phyloP scores from a whole-genome alignment of 108 stramenopile species.

The Aureococcus anophagefferens region DNA sequence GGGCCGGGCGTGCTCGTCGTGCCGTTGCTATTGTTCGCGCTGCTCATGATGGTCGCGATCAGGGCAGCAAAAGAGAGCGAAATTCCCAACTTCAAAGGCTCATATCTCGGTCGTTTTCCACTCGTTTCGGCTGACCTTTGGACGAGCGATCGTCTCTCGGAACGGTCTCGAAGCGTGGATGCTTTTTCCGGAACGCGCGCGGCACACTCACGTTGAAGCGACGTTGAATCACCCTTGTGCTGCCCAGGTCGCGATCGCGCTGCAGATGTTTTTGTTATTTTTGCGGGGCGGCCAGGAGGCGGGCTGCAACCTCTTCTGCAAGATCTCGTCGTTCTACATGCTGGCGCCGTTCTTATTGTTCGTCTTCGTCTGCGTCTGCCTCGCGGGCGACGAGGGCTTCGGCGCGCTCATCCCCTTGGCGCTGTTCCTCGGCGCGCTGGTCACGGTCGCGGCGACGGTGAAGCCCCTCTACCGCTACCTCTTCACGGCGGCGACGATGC shows the following conservation, averaged over 20 bases:
- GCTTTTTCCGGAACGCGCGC: too few relatives aligned
- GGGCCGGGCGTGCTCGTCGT: background rate
- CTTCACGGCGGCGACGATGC: background rate
- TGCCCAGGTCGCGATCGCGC: background rate
- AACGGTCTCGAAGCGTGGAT: too few relatives aligned
- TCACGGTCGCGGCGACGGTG: background rate
- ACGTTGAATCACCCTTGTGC: too few relatives aligned
- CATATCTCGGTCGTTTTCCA: too few relatives aligned
- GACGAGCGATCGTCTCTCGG: too few relatives aligned
- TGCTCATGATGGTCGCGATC: too few relatives aligned
- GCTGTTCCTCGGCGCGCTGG: background rate
- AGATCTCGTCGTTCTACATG: background rate
- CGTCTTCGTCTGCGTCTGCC: background rate
- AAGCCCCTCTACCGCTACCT: background rate
- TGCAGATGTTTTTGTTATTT: background rate
- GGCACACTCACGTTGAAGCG: too few relatives aligned
- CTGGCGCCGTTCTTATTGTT: background rate
- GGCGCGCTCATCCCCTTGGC: background rate
- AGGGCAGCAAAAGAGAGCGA: too few relatives aligned
- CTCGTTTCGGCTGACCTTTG: too few relatives aligned
- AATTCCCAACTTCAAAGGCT: too few relatives aligned
- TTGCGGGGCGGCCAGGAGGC: background rate
- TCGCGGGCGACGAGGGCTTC: background rate
- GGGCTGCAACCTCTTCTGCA: background rate
- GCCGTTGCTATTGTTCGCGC: background rate